These are phyloP conservation scores for Amanita pallidorosea DNA, from an alignment of 768 basidiomycete species.

Conservation along the genomic window DNA sequence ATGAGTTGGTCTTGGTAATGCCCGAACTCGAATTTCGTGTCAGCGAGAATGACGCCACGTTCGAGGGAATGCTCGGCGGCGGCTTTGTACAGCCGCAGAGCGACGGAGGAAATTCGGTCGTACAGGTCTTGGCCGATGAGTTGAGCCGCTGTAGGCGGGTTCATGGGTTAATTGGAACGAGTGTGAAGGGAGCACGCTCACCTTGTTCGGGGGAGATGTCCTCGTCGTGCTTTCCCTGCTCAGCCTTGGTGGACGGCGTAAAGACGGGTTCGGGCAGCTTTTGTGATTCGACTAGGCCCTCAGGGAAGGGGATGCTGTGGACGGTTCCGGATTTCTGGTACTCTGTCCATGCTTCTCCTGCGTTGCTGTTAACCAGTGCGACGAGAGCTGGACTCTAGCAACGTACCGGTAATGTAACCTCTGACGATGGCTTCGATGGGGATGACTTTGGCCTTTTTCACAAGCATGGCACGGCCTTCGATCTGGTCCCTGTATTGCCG, in stretches of 20 bases:
- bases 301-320: conserved; percentile 71
- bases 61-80: conserved; percentile 67
- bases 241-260: conserved; percentile 96
- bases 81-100: conserved; percentile 58
- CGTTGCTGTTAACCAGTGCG: too few species aligned
- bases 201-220: conserved; percentile 85
- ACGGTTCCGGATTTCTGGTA: conserved; percentile 84
- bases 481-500: conserved; percentile 66
- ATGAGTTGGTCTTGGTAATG: conserved; percentile 45
- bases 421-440: conserved; percentile 94
- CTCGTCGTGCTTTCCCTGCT: conserved; percentile 89
- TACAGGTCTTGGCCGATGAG: conserved; percentile 62
- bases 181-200: conserved; percentile 15
- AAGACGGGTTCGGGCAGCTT: conserved; percentile 78
- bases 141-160: conserved; percentile 36
- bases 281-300: conserved; percentile 76
- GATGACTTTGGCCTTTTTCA: conserved; percentile 78
- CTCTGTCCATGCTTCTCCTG: conserved; percentile 94
- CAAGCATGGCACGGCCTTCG: conserved; percentile 83
- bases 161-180: background rate
- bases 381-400: background rate
- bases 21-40: conserved; percentile 99
- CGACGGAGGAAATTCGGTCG: conserved; percentile 41
- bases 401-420: conserved; percentile 86
- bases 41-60: conserved; percentile 86